Evolutionary conservation across 176 grass and related monocot species (phyloP), one percentile per base, ranked within the genome.

Genomic region (Cenchrus purpureus): DNA sequence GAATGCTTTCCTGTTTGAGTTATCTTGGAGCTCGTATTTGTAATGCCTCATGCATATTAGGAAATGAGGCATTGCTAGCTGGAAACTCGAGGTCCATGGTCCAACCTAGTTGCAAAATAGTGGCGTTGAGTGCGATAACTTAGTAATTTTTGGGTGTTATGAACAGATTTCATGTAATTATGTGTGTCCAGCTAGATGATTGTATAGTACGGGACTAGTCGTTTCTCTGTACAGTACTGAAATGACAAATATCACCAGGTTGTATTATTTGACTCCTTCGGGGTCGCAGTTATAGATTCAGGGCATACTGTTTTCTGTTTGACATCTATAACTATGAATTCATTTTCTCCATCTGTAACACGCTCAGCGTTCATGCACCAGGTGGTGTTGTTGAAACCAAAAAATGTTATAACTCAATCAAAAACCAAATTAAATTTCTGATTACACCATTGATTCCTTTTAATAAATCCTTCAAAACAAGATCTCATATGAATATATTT

Each of bases 11-110:
- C 0, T 28, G 19, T 12, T 67, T 51, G 13, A 29, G 1, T 12
- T 65, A 75, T 68, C 43, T 58, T 10, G 10, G 69, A 68, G 43
- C 20, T 76, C 22, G 13, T 54, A 10, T 68, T 44, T 71, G 34
- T 51, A 64, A 37, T 73, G 43, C 61, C 25, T 37, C 61, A 37
- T 62, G 78, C 28, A 67, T 83, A 83, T 25, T 83, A 74, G 78
- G 66, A 83, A 79, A 79, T 66, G 40, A 48, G 73, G 28, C 74
- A 78, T 67, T 63, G 28, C 34, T 79, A 17, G 52, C n/a, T 83
- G 43, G 51, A 65, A 65, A 28, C 2, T 81, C 7, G 8, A 73
- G 70, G 8, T 63, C 22, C 53, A 57, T 48, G 20, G 34, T 64
- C 40, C 49, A 29, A 12, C 12, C 37, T 40, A 40, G 65, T 50